phyloP scores from a whole-genome alignment of 768 basidiomycete species.

The Suillus decipiens region DNA sequence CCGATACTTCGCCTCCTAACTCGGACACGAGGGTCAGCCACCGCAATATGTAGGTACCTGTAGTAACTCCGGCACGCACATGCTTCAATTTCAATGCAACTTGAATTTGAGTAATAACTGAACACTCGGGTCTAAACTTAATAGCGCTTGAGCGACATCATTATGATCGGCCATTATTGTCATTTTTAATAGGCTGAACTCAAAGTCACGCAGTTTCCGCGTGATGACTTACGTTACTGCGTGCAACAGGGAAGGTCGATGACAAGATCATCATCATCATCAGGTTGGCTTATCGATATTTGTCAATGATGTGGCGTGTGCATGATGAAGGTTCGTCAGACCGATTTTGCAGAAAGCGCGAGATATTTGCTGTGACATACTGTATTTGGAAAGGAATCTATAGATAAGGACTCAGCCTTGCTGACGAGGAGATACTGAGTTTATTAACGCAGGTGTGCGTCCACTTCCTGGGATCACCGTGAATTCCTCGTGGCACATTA shows the following conservation, averaged over 20 bases:
- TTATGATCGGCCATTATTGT: too few species aligned
- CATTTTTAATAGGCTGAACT: not conserved
- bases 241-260: not conserved
- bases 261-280: not conserved
- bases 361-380: not conserved
- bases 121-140: too few species aligned
- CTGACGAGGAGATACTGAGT: too few species aligned
- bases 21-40: not conserved
- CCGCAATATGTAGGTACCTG: not conserved
- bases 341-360: not conserved
- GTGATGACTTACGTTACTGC: not conserved
- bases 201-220: not conserved
- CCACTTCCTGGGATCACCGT: too few species aligned
- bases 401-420: too few species aligned
- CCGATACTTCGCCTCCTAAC: not conserved
- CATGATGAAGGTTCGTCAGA: not conserved
- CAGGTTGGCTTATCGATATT: not conserved
- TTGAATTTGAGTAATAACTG: too few species aligned
- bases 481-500: too few species aligned
- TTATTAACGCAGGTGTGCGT: too few species aligned
- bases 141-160: too few species aligned
- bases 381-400: not conserved
- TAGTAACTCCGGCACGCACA: too few species aligned
- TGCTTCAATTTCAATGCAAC: not conserved
- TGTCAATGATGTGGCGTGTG: not conserved